Evolutionary conservation across 169 alveolate genomes (phyloP), one percentile per base, ranked within the genome.

Genomic region (Plasmodium sp.): DNA sequence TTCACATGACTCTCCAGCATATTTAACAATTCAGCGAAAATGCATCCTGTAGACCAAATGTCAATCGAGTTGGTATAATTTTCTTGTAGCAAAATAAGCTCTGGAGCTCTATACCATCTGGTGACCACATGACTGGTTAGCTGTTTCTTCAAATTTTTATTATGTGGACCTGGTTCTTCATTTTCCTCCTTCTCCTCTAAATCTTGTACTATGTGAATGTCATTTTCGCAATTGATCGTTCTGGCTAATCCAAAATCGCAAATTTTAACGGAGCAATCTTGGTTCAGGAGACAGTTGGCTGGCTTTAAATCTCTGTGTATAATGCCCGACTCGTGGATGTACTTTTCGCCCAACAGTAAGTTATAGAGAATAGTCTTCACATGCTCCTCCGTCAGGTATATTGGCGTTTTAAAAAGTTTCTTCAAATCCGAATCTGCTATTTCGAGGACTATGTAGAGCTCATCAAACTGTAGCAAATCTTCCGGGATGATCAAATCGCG

Each of bases 81-180:
- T 84, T 98, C 99, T 92, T 99, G 99, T 77, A 99, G 95, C 74
- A 99, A 93, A 81, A 99, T 99, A 34, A 99, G 97, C 97, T 99
- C 99, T n/a, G 99, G 99, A 2, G 99, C 99, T 51, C 99, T 95
- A 92, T 99, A 99, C 99, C 99, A 99, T 84, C 99, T 97, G 7
- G 99, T 98, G 16, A 99, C 99, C 31, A 99, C 99, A 92, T 99
- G 99, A n/a, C 99, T 99, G 18, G 99, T 99, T 85, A 99, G 97
- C 92, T 98, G 99, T 92, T 99, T 95, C 84, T 98, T 98, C 80
- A 97, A 85, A 95, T 96, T 95, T 81, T 96, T 95, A 56, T 94
- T 95, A 83, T 95, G 96, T 14, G 92, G 90, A 27, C 96, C 93
- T 45, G 94, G 86, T 33, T 93, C 84, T 93, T 88, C 93, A 84